Evolutionary conservation across 139 green algal species (phyloP).

Genomic region (Parachlorella kessleri): DNA sequence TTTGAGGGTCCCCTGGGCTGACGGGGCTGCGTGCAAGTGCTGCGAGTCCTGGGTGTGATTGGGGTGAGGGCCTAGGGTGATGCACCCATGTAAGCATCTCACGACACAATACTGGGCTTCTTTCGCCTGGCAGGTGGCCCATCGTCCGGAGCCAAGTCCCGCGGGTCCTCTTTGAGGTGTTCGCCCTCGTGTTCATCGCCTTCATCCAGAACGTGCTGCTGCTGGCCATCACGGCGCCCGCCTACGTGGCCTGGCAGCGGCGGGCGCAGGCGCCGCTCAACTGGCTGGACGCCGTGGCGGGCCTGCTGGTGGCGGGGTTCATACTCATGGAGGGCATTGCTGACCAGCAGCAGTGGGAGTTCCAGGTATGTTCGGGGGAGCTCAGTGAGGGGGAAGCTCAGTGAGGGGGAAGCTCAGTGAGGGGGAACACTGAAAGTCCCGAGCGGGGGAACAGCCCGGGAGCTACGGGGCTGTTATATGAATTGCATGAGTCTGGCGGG

Average conservation of each 20-base stretch:
- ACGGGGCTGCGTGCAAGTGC: too few relatives aligned
- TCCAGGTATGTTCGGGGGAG: conserved; percentile 23
- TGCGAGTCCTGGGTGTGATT: too few relatives aligned
- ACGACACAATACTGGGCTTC: too few relatives aligned
- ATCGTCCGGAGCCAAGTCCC: conserved; percentile 6
- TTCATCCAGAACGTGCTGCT: conserved; percentile 36
- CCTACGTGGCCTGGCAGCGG: conserved; percentile 33
- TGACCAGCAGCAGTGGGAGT: conserved; percentile 43
- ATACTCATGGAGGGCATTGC: conserved; percentile 31
- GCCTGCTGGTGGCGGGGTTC: conserved; percentile 10
- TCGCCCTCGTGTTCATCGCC: conserved; percentile 46
- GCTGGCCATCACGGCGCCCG: neutral
- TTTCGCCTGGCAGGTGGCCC: conserved; percentile 36
- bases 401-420: too few relatives aligned
- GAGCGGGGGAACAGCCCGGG: too few relatives aligned
- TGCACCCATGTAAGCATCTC: too few relatives aligned
- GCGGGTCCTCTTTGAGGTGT: conserved; percentile 39
- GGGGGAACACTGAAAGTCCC: too few relatives aligned
- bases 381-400: too few relatives aligned
- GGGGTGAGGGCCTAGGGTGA: too few relatives aligned
- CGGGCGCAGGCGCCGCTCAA: neutral
- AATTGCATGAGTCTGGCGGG: too few relatives aligned
- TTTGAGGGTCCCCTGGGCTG: too few relatives aligned
- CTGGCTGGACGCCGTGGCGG: conserved; percentile 19
- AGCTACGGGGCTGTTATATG: too few relatives aligned